Conservation (phyloP, 2,329 filamentous ascomycete species). For the Samsoniella hepiali region DNA sequence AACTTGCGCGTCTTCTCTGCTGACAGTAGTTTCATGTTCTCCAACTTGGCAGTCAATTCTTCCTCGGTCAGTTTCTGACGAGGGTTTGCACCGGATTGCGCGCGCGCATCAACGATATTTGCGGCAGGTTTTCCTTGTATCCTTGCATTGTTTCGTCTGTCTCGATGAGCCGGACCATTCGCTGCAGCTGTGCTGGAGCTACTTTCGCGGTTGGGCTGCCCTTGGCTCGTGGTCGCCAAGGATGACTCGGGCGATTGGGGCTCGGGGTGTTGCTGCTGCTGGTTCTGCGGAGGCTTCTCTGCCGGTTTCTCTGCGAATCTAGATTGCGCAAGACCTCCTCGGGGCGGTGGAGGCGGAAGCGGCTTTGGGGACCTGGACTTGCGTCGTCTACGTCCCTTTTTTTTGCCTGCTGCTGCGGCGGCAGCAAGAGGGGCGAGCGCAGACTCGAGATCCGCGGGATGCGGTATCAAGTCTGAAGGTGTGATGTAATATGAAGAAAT, state of each 20-base stretch:
- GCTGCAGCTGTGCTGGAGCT: slow-evolving; percentile 2
- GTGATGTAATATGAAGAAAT: slow-evolving; percentile 15
- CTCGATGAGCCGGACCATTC: slow-evolving; percentile 3
- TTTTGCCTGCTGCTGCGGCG: slow-evolving; percentile 14
- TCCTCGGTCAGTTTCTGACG: slow-evolving; percentile 58
- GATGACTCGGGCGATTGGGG: slow-evolving; percentile 5
- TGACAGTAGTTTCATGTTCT: slow-evolving; percentile 55
- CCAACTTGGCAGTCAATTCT: slow-evolving; percentile 58
- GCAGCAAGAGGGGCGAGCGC: slow-evolving; percentile 14
- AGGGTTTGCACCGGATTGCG: slow-evolving; percentile 55
- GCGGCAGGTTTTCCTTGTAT: slow-evolving; percentile 25
- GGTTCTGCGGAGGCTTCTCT: slow-evolving; percentile 3
- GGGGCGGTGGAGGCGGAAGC: slow-evolving; percentile 21
- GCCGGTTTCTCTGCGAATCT: slow-evolving; percentile 34
- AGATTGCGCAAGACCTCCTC: slow-evolving; percentile 29
- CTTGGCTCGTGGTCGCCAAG: slow-evolving; percentile 3
- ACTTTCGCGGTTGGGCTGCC: background rate
- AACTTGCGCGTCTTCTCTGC: slow-evolving; percentile 59
- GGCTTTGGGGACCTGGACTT: slow-evolving; percentile 9
- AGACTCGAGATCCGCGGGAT: slow-evolving; percentile 13
- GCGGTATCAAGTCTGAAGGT: background rate
- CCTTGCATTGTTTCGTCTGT: slow-evolving; percentile 13
- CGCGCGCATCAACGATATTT: slow-evolving; percentile 39
- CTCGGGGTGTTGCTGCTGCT: slow-evolving; percentile 3
- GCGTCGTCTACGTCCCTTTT: slow-evolving; percentile 11